These are phyloP conservation scores for Aurifilum marmelostoma DNA, from an alignment of 2,329 filamentous ascomycete species.

Conservation along the genomic window DNA sequence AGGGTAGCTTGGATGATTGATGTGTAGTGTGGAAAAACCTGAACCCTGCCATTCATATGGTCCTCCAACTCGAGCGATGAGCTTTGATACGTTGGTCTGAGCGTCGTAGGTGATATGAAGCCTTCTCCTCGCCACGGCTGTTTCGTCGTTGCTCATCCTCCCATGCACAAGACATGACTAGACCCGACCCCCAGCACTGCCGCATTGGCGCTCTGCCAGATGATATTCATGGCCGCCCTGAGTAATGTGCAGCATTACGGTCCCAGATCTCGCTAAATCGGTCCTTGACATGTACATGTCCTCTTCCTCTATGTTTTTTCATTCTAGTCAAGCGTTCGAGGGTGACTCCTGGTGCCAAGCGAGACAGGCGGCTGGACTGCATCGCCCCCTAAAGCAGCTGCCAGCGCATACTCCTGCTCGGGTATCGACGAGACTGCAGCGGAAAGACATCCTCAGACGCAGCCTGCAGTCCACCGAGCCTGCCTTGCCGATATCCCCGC, in stretches of 20 bases:
- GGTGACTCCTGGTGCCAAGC: not conserved
- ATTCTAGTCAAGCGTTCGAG: not conserved
- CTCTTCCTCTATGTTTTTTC: not conserved
- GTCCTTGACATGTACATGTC: not conserved
- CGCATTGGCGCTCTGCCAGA: conserved; percentile 20
- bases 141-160: not conserved
- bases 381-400: conserved; percentile 10
- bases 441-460: not conserved
- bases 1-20: not conserved
- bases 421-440: conserved; percentile 5
- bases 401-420: not conserved
- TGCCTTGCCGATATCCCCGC: not conserved
- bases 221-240: conserved; percentile 14
- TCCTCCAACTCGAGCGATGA: not conserved
- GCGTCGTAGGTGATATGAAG: not conserved
- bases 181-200: conserved; percentile 1
- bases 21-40: not conserved
- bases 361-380: not conserved
- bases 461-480: not conserved
- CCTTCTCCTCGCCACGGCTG: not conserved
- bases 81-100: not conserved
- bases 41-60: not conserved
- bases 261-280: not conserved
- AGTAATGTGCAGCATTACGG: not conserved
- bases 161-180: not conserved